phyloP scores from a whole-genome alignment of 768 basidiomycete genomes.

The Termitomyces sp. region DNA sequence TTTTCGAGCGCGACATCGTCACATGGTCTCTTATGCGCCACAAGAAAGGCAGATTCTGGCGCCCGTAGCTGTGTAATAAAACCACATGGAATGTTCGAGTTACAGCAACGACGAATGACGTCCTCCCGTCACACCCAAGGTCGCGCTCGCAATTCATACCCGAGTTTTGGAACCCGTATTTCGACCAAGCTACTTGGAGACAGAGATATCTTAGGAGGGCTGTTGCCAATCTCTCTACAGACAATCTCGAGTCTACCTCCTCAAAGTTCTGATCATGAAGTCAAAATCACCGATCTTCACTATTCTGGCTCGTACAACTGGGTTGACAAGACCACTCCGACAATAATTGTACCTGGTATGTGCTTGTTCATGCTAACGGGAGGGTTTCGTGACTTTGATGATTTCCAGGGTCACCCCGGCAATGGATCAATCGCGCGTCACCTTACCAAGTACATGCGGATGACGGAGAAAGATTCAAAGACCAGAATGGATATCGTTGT shows the following conservation, averaged over 20 bases:
- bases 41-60: neutral
- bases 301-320: constrained; percentile 50
- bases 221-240: constrained; percentile 21
- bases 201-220: constrained; percentile 30
- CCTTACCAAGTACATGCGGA: constrained; percentile 56
- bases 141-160: neutral
- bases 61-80: neutral
- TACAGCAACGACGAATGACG: neutral
- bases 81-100: neutral
- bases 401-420: constrained; percentile 39
- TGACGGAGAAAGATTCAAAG: constrained; percentile 38
- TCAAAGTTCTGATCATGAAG: constrained; percentile 19
- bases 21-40: neutral
- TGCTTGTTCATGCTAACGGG: neutral
- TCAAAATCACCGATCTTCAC: constrained; percentile 30
- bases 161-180: neutral
- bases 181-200: constrained; percentile 10
- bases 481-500: constrained; percentile 53
- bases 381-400: neutral
- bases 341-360: constrained; percentile 48
- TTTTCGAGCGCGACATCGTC: neutral
- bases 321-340: constrained; percentile 34
- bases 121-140: neutral
- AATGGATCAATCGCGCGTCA: constrained; percentile 39
- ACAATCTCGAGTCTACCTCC: constrained; percentile 18